Conservation (phyloP, 305 asterid species). For the Nicotiana rustica region DNA sequence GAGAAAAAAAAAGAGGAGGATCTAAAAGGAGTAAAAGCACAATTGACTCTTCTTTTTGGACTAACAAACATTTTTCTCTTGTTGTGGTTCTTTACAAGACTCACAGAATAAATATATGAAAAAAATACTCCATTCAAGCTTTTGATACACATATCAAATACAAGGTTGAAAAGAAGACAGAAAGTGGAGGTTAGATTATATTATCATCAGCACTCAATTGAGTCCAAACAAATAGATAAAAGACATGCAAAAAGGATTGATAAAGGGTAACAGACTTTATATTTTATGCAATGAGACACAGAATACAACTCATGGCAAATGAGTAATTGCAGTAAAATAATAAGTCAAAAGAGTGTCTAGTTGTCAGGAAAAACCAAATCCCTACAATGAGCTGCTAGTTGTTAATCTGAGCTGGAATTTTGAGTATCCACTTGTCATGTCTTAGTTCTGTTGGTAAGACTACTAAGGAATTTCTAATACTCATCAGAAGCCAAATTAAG, state of each 20-base stretch:
- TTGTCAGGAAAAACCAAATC: constrained; percentile 24
- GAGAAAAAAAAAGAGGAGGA: background rate
- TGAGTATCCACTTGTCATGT: constrained; percentile 32
- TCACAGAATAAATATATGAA: background rate
- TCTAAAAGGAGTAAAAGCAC: constrained; percentile 32
- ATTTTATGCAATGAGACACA: background rate
- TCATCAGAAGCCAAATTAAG: background rate
- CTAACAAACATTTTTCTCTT: constrained; percentile 25
- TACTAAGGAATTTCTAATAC: background rate
- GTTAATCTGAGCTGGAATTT: constrained; percentile 34
- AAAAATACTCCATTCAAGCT: background rate
- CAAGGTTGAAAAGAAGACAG: constrained; percentile 27
- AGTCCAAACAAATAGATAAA: constrained; percentile 30
- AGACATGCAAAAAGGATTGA: constrained; percentile 23
- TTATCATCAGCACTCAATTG: constrained; percentile 26
- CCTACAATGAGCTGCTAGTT: constrained; percentile 23
- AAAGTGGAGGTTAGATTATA: constrained; percentile 31
- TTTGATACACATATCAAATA: constrained; percentile 21
- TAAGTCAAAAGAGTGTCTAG: background rate
- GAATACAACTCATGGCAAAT: constrained; percentile 27
- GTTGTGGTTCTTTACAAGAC: constrained; percentile 32
- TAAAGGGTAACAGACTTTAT: constrained; percentile 21
- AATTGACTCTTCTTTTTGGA: constrained; percentile 27
- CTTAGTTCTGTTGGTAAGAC: background rate
- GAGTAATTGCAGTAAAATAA: background rate